Conservation (phyloP, 176 grass and related monocot genomes). For the Rhynchospora pubera region DNA sequence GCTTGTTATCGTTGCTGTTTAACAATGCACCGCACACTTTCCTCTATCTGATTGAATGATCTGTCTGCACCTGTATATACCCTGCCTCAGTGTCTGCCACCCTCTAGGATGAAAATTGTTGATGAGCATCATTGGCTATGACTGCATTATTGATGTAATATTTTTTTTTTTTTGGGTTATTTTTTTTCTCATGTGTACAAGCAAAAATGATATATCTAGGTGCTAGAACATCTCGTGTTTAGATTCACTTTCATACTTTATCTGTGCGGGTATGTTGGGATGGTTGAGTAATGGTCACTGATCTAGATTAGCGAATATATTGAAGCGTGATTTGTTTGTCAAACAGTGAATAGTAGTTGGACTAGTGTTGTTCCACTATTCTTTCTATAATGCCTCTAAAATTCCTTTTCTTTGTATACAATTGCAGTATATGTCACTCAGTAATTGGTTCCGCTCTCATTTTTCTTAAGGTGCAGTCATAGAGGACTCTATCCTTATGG, state of each 20-base stretch:
- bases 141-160: conserved; percentile 90
- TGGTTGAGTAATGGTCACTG: too few relatives aligned
- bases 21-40: conserved; percentile 6
- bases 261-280: too few relatives aligned
- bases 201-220: too few relatives aligned
- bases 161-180: background rate
- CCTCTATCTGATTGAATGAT: conserved; percentile 37
- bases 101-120: conserved; percentile 87
- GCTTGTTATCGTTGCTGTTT: conserved; percentile 13
- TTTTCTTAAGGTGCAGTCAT: conserved; percentile 87
- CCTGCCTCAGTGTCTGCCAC: conserved; percentile 75
- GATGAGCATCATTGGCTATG: conserved; percentile 94
- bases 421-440: conserved; percentile 86
- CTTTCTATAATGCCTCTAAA: too few relatives aligned
- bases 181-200: too few relatives aligned
- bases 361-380: too few relatives aligned
- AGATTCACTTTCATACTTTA: too few relatives aligned
- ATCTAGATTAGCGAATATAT: too few relatives aligned
- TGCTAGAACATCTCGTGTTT: too few relatives aligned
- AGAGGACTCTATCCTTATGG: conserved; percentile 91
- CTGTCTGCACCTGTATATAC: conserved; percentile 33
- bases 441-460: conserved; percentile 81
- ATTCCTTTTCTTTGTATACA: conserved; percentile 21
- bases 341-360: too few relatives aligned
- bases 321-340: too few relatives aligned